A percentile compares a stretch with the other conserved stretches of the same genome.
Evolutionary conservation across 352 stramenopile genomes (phyloP).

Genomic region (Globisporangium paroecandrum): DNA sequence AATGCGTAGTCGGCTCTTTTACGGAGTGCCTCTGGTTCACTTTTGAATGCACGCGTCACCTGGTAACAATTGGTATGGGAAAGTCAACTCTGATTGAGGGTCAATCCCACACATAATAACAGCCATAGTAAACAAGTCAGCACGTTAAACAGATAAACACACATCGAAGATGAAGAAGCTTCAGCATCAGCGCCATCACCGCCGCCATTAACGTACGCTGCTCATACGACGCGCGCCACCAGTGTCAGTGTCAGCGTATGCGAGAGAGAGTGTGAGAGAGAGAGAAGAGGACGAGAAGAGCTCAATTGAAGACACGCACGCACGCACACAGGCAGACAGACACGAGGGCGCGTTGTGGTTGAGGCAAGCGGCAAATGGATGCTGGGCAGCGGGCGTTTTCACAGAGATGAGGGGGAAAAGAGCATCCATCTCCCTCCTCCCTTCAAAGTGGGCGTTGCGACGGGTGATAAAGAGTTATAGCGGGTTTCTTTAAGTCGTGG

Average conservation of each 20-base stretch:
- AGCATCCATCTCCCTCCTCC: not conserved
- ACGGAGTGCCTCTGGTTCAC: not conserved
- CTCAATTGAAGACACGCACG: not conserved
- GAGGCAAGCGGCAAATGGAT: not conserved
- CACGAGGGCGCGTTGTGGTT: not conserved
- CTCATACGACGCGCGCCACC: not conserved
- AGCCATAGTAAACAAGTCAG: not conserved
- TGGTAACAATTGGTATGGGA: not conserved
- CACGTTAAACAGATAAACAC: not conserved
- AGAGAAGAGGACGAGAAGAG: not conserved
- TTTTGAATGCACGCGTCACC: not conserved
- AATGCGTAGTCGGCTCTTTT: not conserved
- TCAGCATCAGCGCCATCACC: too few relatives aligned
- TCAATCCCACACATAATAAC: not conserved
- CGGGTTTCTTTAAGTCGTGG: too few relatives aligned
- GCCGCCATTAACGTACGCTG: not conserved
- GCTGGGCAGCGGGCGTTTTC: not conserved
- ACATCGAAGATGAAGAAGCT: too few relatives aligned
- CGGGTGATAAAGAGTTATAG: too few relatives aligned
- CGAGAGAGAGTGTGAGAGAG: not conserved
- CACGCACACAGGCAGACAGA: not conserved
- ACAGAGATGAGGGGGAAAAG: not conserved
- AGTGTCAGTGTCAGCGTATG: not conserved
- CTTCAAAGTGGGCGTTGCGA: not conserved
- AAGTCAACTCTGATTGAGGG: not conserved